A percentile compares a stretch with the other conserved stretches of the same genome.
Conservation (phyloP, 2,329 filamentous ascomycete species). For the Neofusicoccum umdonicola region DNA sequence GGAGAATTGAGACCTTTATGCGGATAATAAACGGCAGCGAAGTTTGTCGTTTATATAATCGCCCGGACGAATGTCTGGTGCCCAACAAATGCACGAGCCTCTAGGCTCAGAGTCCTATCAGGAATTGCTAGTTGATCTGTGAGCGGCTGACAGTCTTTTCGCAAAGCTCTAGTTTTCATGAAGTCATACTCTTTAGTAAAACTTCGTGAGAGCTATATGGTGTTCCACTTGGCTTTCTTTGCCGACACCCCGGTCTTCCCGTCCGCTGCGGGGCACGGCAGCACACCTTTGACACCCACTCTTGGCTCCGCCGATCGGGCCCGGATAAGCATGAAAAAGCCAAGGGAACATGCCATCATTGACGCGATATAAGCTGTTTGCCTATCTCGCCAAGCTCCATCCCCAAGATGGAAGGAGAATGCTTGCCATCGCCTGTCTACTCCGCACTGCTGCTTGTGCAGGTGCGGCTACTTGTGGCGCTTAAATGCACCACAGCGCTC, state of each 20-base stretch:
- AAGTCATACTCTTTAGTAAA: too few relatives aligned
- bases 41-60: too few relatives aligned
- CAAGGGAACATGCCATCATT: background rate
- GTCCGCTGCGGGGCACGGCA: background rate
- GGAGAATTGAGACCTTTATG: too few relatives aligned
- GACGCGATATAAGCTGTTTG: background rate
- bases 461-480: background rate
- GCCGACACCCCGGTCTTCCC: background rate
- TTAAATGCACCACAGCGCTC: background rate
- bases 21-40: too few relatives aligned
- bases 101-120: too few relatives aligned
- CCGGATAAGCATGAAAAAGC: background rate
- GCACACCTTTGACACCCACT: background rate
- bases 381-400: background rate
- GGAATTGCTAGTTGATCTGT: too few relatives aligned
- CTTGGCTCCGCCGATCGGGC: background rate
- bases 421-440: background rate
- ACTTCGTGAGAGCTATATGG: too few relatives aligned
- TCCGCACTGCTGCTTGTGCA: background rate
- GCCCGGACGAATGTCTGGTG: too few relatives aligned
- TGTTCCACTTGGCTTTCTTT: background rate
- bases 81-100: too few relatives aligned
- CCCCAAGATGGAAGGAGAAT: background rate
- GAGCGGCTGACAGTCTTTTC: too few relatives aligned
- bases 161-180: too few relatives aligned